Base-by-base conservation (phyloP, 2,329 filamentous ascomycete species). In the Dactylonectria macrodidyma region DNA sequence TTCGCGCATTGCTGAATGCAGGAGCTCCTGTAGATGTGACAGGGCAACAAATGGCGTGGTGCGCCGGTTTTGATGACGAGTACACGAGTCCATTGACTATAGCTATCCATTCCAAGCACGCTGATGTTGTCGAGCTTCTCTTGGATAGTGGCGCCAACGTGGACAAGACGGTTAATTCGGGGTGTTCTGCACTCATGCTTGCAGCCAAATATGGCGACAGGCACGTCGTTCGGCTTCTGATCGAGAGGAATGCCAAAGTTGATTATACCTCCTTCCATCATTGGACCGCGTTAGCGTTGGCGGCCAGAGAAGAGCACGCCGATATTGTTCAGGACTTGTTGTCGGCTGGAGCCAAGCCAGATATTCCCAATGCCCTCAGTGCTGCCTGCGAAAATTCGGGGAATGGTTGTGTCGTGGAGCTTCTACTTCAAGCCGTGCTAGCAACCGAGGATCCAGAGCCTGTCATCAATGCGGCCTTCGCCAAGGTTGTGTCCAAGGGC, bases 261-360 rank as follows among this genome's bases (percentile, higher is more conserved):
- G 30, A 41, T 8, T 34, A 59, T 36, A 30, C 26, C 26, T 3
- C 9, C 11, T 16, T 14, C 22, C 3, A 24, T 7, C 2, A 5
- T 6, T 33, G 30, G 2, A 38, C 16, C 11, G 44, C 57, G 8
- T 14, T 59, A 16, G 16, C 30, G 1, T 34, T 12, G 8, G 44
- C 57, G 33, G 12, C 19, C 6, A 3, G 9, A 3, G 9, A 16
- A 38, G 44, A 33, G 2, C 55, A 65, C 16, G 16, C 52, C 9
- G 51, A 33, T 19, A 66, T 68, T 6, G 52, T 68, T 11, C 16
- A 58, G 24, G 66, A 55, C 10, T 36, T 68, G 14, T 11, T 68
- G 1, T 22, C n/a, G 1, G 47, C 62, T 8, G 47, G 62, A 2
- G 51, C 60, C 30, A 58, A 22, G 2, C 5, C 14, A 2, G 38